phyloP scores from a whole-genome alignment of 192 early-diverging fungal genomes.

The Kickxella alabastrina region DNA sequence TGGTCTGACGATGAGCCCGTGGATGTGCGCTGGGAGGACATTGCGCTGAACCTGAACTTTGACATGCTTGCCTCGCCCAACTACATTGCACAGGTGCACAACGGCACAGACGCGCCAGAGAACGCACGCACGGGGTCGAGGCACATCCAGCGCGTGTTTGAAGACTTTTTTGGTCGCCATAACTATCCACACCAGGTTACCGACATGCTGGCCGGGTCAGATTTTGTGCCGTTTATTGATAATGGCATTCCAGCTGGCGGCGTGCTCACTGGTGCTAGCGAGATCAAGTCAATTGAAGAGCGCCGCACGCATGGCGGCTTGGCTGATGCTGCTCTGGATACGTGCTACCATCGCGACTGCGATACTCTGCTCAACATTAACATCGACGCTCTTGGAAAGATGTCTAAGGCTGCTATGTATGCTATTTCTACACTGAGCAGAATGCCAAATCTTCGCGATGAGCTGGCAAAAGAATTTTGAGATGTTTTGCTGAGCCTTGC shows the following conservation, averaged over 20 bases:
- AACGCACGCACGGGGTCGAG: slow-evolving; percentile 49
- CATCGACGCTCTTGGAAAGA: slow-evolving; percentile 51
- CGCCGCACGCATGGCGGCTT: slow-evolving; percentile 58
- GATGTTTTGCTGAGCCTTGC: no score
- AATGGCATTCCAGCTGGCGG: slow-evolving; percentile 64
- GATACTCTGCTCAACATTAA: slow-evolving; percentile 64
- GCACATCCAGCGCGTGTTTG: slow-evolving; percentile 58
- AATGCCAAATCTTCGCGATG: slow-evolving; percentile 16
- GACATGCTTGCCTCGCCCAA: slow-evolving; percentile 74
- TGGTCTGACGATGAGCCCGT: slow-evolving; percentile 37
- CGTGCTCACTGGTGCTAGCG: slow-evolving; percentile 59
- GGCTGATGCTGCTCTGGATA: slow-evolving; percentile 61
- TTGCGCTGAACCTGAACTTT: slow-evolving; percentile 66
- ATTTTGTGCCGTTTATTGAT: slow-evolving; percentile 66
- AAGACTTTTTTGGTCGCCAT: slow-evolving; percentile 54
- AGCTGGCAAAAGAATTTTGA: no score
- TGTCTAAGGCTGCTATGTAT: slow-evolving; percentile 53
- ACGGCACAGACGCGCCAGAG: slow-evolving; percentile 59
- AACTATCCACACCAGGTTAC: slow-evolving; percentile 51
- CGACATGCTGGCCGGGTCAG: slow-evolving; percentile 60
- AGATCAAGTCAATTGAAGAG: slow-evolving; percentile 57
- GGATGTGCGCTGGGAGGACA: slow-evolving; percentile 34
- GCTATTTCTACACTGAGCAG: slow-evolving; percentile 25
- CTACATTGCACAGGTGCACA: slow-evolving; percentile 61
- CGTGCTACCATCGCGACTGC: slow-evolving; percentile 69